Conservation (phyloP, 176 grass and related monocot species). For the Hordeum marinum region DNA sequence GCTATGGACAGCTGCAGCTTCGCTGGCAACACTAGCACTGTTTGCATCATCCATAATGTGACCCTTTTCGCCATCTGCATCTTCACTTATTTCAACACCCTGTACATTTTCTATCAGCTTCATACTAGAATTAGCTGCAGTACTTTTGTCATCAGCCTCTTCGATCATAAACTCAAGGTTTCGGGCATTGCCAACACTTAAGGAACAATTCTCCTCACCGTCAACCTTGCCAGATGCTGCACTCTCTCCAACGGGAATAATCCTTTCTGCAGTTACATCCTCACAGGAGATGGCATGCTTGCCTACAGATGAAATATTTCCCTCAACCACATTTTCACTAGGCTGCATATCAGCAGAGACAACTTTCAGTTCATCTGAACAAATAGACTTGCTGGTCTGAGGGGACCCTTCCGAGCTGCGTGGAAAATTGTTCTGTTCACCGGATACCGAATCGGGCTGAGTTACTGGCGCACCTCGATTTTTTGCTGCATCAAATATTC, state of each 20-base stretch:
- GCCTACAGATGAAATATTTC: neutral
- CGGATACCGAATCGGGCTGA: neutral
- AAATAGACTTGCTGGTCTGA: conserved; percentile 25
- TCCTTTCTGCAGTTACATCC: neutral
- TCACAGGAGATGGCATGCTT: neutral
- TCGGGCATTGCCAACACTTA: neutral
- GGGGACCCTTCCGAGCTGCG: conserved; percentile 19
- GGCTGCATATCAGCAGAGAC: neutral
- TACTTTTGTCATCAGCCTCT: neutral
- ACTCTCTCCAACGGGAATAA: neutral
- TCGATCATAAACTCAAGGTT: conserved; percentile 1
- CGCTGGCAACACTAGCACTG: neutral
- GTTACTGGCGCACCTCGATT: neutral
- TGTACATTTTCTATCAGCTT: neutral
- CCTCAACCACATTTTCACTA: neutral
- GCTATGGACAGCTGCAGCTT: neutral
- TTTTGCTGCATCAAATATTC: conserved; percentile 39
- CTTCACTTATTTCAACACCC: neutral
- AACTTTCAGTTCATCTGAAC: conserved; percentile 16
- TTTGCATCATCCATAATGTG: neutral
- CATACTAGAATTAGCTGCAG: neutral
- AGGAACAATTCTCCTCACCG: neutral
- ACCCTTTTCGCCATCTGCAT: neutral
- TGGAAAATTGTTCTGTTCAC: neutral
- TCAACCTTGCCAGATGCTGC: neutral